Base-by-base conservation (phyloP, 2,329 filamentous ascomycete species). In the Endothia cerciana region DNA sequence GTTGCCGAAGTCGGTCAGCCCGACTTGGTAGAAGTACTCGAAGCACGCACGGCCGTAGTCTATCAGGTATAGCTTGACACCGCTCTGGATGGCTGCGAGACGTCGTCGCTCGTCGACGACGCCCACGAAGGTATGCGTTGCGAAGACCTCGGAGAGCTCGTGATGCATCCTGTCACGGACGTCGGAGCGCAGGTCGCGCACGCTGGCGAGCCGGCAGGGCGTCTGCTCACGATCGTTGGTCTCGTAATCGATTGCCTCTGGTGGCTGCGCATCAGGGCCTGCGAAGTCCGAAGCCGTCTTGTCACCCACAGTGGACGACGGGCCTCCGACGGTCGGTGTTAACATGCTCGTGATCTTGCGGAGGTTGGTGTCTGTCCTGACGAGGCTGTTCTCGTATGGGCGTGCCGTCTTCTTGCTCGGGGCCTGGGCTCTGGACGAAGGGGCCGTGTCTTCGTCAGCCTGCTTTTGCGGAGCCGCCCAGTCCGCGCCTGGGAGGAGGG, bases 331-430 rank as follows among this genome's bases (percentile, higher is more conserved):
- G 60, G 82, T 79, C 22, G 88, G 84, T n/a, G 88, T 84, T 40
- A 99, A 87, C 94, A 99, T 98, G 68, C 92, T 93, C 0, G 95
- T 99, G 69, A 99, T 99, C 76, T 99, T 99, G 66, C 94, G 91
- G 70, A 92, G 84, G 66, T 90, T 91, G 1, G 92, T 89, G 75
- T 99, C 95, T 13, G 94, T 98, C 25, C 95, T 89, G 2, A 99
- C 89, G 15, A 99, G 86, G 64, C 91, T 97, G 74, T 96, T 96
- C 73, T 95, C 92, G 69, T 93, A 90, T 0, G 89, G 85, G 66
- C 86, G 88, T 68, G 79, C 77, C 72, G 76, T 78, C 49, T 74
- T 73, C 64, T 76, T 80, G 7, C 73, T 72, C 1, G 61, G 58
- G 41, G 64, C 51, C 62, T 58, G 60, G 13, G 43, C 28, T n/a